Evolutionary conservation across 2,329 filamentous ascomycete species (phyloP), one percentile per base, ranked within the genome.

Genomic region (Claviceps capensis): DNA sequence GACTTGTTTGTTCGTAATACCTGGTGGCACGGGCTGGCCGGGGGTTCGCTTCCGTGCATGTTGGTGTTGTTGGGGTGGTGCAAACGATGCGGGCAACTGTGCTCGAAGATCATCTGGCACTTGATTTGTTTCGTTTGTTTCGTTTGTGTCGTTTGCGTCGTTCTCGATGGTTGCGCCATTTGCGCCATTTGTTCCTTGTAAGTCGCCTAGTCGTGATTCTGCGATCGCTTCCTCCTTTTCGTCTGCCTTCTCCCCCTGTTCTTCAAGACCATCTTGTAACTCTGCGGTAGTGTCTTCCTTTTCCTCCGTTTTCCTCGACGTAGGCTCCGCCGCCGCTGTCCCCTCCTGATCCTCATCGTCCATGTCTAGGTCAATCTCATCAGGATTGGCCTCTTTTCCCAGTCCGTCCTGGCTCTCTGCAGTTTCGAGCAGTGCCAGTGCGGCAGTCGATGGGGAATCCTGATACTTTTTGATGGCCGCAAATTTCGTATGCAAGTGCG

Each of bases 401-500:
- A 46, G 40, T 26, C 36, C 44, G 41, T 7, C n/a, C 30, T 16
- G 9, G 46, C 4, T 17, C 16, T n/a, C 17, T 17, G 26, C 16
- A 34, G 13, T 8, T 3, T 16, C 11, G 1, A 7, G 13, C 23
- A 46, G 5, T 16, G 8, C 17, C 30, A 41, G 23, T n/a, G 19
- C 16, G 4, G 51, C 19, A n/a, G 47, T 30, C 14, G 38, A 16
- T n/a, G 41, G 7, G 7, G 38, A 13, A 55, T 82, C 61, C 47
- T 66, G 57, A 53, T 81, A 83, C n/a, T 56, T 70, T 63, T 78
- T 84, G 56, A 81, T 65, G 1, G 90, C 93, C 0, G 83, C 69
- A 64, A 85, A 97, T 63, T 91, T 94, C 71, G 86, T 83, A 67
- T 98, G 93, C 69, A 97, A 69, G 67, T 98, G 93, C 2, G 90